Evolutionary conservation across 441 rosid genomes (phyloP), one percentile per base, ranked within the genome.

Genomic region (Sinapis alba): DNA sequence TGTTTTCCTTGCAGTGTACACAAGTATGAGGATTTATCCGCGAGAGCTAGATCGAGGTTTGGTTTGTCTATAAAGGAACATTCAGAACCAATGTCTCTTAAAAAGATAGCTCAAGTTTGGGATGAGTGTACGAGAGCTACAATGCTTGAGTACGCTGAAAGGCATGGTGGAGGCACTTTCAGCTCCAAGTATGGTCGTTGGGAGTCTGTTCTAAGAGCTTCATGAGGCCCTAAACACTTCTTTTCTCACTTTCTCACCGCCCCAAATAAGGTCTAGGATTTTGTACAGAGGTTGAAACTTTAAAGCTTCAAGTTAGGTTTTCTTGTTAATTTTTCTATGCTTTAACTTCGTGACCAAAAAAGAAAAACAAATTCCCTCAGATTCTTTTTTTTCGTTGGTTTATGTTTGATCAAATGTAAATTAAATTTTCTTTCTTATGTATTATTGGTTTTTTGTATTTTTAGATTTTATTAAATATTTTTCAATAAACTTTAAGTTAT

Each of bases 171-270:
- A 43, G 87, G 81, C 28, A 74, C 78, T 60, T 81, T 87, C 62
- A 81, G 87, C 78, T 87, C 89, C 16, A 85, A 65, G 65, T 85
- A 73, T 12, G 90, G 87, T 13, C 24, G 32, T 20, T 82, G 86
- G 88, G 85, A 82, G 69, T 75, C 34, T 47, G 62, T 78, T 58
- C 8, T 38, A 6, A 57, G 57, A 28, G 62, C 79, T 61, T 30
- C 69, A 56, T 73, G 62, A 70, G 10, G 10, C 18, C 20, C 10
- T 34, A 30, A 26, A 26, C 4, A 30, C 34, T 6, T 1, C 9
- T 2, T 62, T 10, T 2, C 18, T 34, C 12, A 9, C 26, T 24
- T 24, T 2, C 26, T 24, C 26, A 24, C 38, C 11, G 11, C 38
- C 7, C 11, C 36, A 2, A 11, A 7, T 32, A 8, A 32, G 36